Conservation (phyloP, 164 flowering plant genomes). For the Platanus orientalis region DNA sequence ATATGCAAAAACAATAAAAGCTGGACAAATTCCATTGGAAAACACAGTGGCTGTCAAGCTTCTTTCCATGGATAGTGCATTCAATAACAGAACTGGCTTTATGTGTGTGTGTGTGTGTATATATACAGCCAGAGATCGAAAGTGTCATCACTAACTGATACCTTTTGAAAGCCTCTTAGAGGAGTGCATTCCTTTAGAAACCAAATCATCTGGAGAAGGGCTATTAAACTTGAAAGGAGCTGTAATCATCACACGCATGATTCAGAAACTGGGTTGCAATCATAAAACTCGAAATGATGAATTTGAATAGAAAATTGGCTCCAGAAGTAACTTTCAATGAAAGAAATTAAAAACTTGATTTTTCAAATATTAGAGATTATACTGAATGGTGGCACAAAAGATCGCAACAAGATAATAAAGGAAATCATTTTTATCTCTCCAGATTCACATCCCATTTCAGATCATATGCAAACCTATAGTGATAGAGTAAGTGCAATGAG, state of each 20-base stretch:
- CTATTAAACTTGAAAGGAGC: slow-evolving; percentile 77
- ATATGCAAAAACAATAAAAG: too few species aligned
- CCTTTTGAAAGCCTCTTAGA: slow-evolving; percentile 49
- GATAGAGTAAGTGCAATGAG: slow-evolving; percentile 22
- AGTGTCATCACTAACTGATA: slow-evolving; percentile 18
- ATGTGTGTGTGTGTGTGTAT: neutral
- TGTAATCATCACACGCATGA: slow-evolving; percentile 26
- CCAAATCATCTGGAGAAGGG: slow-evolving; percentile 79
- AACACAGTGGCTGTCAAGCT: neutral
- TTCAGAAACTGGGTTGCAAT: slow-evolving; percentile 3
- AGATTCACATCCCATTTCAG: neutral
- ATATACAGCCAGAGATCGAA: neutral
- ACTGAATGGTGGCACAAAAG: neutral
- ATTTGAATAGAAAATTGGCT: neutral
- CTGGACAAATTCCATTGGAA: too few species aligned
- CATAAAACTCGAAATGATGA: neutral
- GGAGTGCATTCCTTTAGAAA: slow-evolving; percentile 45
- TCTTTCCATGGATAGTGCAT: neutral
- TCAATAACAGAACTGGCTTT: neutral
- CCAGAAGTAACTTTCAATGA: neutral
- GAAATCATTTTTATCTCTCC: too few species aligned
- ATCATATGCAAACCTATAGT: slow-evolving; percentile 59
- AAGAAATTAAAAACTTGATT: neutral
- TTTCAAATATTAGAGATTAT: neutral
- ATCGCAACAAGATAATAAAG: neutral